Conservation (phyloP, 2,329 filamentous ascomycete genomes). For the Cryphonectria parasitica region DNA sequence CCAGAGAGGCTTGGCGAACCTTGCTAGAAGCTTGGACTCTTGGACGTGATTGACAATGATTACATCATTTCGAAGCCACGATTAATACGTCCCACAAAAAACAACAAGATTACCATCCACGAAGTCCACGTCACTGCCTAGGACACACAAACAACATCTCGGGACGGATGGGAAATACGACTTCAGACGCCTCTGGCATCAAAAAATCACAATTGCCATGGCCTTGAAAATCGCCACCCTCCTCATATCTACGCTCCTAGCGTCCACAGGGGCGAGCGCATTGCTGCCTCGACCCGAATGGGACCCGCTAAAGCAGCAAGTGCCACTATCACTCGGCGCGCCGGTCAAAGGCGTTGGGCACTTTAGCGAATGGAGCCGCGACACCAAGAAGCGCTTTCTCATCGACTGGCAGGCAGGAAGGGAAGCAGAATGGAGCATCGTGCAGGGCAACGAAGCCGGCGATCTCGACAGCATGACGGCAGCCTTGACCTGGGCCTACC, state of each 20-base stretch:
- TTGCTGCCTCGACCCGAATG: background rate
- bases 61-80: background rate
- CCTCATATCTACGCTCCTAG: background rate
- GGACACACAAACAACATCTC: background rate
- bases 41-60: background rate
- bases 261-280: background rate
- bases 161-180: too few relatives aligned
- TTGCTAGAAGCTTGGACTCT: background rate
- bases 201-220: background rate
- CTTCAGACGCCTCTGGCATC: background rate
- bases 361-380: slow-evolving; percentile 53
- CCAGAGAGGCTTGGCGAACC: background rate
- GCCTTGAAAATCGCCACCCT: background rate
- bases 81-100: background rate
- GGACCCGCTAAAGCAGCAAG: background rate
- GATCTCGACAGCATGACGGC: slow-evolving; percentile 49
- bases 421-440: slow-evolving; percentile 48
- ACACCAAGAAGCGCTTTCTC: slow-evolving; percentile 49
- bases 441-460: slow-evolving; percentile 51
- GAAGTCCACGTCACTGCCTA: background rate
- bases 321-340: slow-evolving; percentile 10
- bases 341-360: slow-evolving; percentile 45
- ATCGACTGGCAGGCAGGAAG: slow-evolving; percentile 50
- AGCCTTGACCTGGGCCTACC: slow-evolving; percentile 52
- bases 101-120: background rate